Evolutionary conservation across 176 grass and related monocot genomes (phyloP).

Genomic region (Melocanna baccifera): DNA sequence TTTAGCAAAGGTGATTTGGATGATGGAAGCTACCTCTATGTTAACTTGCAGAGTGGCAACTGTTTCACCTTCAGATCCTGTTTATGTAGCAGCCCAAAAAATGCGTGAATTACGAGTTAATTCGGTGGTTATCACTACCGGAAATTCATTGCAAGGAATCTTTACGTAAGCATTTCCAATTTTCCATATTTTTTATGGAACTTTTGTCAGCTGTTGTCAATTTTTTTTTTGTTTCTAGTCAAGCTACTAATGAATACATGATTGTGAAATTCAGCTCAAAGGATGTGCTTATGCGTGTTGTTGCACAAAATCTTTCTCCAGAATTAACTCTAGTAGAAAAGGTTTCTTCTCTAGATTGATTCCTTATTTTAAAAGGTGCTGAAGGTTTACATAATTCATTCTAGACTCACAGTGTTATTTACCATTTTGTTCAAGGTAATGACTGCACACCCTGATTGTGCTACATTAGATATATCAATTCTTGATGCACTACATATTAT

Average conservation of each 20-base stretch:
- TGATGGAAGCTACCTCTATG: conserved; percentile 16
- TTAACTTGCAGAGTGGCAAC: conserved; percentile 61
- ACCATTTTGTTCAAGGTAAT: conserved; percentile 67
- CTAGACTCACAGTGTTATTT: conserved; percentile 21
- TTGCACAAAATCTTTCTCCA: conserved; percentile 84
- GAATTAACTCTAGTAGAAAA: conserved; percentile 94
- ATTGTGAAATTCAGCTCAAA: conserved; percentile 69
- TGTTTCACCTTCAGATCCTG: conserved; percentile 87
- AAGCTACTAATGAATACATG: conserved; percentile 20
- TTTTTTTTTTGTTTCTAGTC: not conserved
- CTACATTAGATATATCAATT: conserved; percentile 77
- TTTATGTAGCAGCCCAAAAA: conserved; percentile 72
- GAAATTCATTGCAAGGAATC: conserved; percentile 74
- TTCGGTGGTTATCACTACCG: conserved; percentile 72
- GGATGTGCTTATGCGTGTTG: conserved; percentile 95
- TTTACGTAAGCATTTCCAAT: conserved; percentile 63
- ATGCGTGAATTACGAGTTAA: conserved; percentile 81
- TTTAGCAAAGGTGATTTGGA: not conserved
- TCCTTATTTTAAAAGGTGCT: conserved; percentile 10
- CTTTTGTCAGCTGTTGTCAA: not conserved
- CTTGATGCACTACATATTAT: conserved; percentile 92
- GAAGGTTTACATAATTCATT: conserved; percentile 14
- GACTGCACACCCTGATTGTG: conserved; percentile 76
- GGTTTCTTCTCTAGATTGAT: conserved; percentile 46
- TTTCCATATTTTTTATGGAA: not conserved